Evolutionary conservation across 2,329 filamentous ascomycete genomes (phyloP).

Genomic region (Alternaria longipes): DNA sequence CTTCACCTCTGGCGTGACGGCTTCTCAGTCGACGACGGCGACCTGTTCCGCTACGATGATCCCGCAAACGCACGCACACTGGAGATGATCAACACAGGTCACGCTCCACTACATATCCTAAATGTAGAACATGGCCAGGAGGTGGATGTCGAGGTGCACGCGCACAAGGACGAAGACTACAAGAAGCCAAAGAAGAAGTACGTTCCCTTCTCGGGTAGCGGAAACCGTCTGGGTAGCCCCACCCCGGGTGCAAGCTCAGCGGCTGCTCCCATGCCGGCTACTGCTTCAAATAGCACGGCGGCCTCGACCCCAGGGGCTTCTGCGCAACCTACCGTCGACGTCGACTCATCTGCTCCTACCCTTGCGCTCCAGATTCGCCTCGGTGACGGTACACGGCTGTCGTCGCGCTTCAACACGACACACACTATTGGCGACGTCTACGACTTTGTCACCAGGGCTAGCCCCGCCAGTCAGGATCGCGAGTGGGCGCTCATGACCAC

Average conservation of each 20-base stretch:
- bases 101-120: conserved; percentile 80
- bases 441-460: conserved; percentile 73
- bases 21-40: conserved; percentile 85
- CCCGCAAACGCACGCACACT: conserved; percentile 76
- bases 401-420: conserved; percentile 82
- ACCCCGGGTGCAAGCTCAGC: conserved; percentile 68
- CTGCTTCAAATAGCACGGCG: conserved; percentile 43
- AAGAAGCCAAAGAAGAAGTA: conserved; percentile 76
- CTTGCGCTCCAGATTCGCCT: conserved; percentile 79
- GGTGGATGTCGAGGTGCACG: conserved; percentile 78
- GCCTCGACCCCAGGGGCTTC: conserved; percentile 44
- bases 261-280: conserved; percentile 44
- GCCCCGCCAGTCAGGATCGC: conserved; percentile 65
- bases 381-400: conserved; percentile 77
- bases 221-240: conserved; percentile 78
- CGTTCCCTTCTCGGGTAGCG: conserved; percentile 76
- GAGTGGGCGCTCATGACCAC: conserved; percentile 81
- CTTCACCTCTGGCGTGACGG: conserved; percentile 85
- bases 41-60: conserved; percentile 80
- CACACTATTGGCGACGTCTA: conserved; percentile 83
- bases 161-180: conserved; percentile 79
- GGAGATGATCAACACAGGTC: conserved; percentile 77
- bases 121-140: conserved; percentile 78
- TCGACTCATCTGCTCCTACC: conserved; percentile 73
- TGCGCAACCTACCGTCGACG: conserved; percentile 55